phyloP scores from a whole-genome alignment of 1,139 yeast genomes.

The Pichia sp. region DNA sequence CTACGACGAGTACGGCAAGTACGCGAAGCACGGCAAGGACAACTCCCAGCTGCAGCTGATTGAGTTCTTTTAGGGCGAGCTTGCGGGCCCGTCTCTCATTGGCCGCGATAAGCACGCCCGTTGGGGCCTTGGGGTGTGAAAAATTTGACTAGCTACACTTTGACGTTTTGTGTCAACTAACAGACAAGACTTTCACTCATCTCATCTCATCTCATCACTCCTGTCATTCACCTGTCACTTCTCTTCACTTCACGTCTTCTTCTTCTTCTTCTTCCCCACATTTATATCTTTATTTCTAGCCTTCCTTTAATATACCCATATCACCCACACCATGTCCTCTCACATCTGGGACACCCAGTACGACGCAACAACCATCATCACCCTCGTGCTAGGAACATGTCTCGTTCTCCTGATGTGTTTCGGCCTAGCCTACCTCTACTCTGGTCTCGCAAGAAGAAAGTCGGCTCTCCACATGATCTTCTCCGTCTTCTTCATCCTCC shows the following conservation, averaged over 20 bases:
- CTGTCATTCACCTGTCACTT: too few relatives aligned
- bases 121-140: neutral
- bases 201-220: too few relatives aligned
- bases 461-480: conserved; percentile 89
- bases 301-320: too few relatives aligned
- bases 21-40: conserved; percentile 74
- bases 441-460: conserved; percentile 91
- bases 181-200: too few relatives aligned
- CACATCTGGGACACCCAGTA: conserved; percentile 31
- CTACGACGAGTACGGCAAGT: conserved; percentile 90
- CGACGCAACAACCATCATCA: conserved; percentile 43
- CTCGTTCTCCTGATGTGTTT: conserved; percentile 92
- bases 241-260: too few relatives aligned
- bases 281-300: too few relatives aligned
- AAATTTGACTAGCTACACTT: too few relatives aligned
- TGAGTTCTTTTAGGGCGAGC: conserved; percentile 30
- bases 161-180: too few relatives aligned
- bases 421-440: conserved; percentile 88
- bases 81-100: too few relatives aligned
- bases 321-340: too few relatives aligned
- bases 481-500: conserved; percentile 60
- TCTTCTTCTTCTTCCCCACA: too few relatives aligned
- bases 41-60: conserved; percentile 63
- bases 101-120: too few relatives aligned
- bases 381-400: conserved; percentile 59